Percentiles rank a stretch among this genome's conserved stretches.
phyloP scores from a whole-genome alignment of 805 yeast species.

The Torulaspora maleeae region DNA sequence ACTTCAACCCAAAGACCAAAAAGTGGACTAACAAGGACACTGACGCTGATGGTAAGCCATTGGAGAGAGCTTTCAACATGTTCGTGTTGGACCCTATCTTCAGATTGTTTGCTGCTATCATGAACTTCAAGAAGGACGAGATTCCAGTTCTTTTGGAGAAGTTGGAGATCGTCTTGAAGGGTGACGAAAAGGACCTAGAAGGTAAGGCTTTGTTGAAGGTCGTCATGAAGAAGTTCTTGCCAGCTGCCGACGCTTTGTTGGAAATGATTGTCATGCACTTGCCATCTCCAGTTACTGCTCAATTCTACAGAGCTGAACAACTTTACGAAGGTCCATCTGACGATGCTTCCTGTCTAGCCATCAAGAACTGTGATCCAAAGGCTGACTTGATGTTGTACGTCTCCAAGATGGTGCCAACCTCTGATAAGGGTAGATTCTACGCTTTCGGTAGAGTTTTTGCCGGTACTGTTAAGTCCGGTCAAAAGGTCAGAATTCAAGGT shows the following conservation, averaged over 20 bases:
- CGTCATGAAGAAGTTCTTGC: conserved; percentile 99
- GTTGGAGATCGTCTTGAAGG: conserved; percentile 89
- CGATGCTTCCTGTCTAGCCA: conserved; percentile 85
- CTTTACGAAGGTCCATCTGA: conserved; percentile 98
- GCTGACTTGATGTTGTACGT: conserved; percentile 99
- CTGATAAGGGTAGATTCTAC: conserved; percentile 99
- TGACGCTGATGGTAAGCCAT: conserved; percentile 90
- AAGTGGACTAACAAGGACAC: conserved; percentile 96
- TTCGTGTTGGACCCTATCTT: conserved; percentile 98
- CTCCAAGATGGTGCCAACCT: conserved; percentile 99
- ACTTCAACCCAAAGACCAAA: conserved; percentile 99
- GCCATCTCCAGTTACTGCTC: conserved; percentile 99
- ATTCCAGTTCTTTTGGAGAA: conserved; percentile 86
- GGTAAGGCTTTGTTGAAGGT: conserved; percentile 98
- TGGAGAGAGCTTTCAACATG: conserved; percentile 99
- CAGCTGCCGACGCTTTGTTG: conserved; percentile 99
- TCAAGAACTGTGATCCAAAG: conserved; percentile 96
- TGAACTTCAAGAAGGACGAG: conserved; percentile 99
- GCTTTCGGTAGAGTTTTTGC: conserved; percentile 99
- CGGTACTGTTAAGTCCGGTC: conserved; percentile 98
- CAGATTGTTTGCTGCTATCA: conserved; percentile 93
- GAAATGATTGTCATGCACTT: conserved; percentile 98
- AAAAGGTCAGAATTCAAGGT: conserved; percentile 99
- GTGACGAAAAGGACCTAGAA: conserved; percentile 96
- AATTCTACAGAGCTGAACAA: conserved; percentile 97